Conservation (phyloP, 163 green algal species). For the Chlorella variabilis region DNA sequence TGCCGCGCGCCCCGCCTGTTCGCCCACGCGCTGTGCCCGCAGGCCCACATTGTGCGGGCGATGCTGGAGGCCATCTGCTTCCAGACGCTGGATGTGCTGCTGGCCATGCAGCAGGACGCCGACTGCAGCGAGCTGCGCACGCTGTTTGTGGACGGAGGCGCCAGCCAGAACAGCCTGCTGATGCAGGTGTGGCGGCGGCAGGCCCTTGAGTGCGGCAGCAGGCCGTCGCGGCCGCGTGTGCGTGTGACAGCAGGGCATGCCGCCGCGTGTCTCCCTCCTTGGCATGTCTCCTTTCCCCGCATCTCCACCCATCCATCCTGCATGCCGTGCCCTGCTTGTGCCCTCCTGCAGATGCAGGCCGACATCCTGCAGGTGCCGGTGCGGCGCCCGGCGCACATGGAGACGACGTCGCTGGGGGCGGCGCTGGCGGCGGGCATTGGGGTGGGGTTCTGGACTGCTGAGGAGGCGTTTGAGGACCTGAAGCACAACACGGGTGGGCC, state of each 20-base stretch:
- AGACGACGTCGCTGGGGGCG: constrained; percentile 93
- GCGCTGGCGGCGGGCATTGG: constrained; percentile 91
- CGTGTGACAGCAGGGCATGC: too few relatives aligned
- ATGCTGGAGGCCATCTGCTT: constrained; percentile 96
- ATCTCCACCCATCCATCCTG: background rate
- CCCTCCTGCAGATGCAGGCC: constrained; percentile 85
- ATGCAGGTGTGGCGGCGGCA: constrained; percentile 69
- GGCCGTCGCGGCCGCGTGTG: too few relatives aligned
- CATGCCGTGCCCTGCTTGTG: background rate
- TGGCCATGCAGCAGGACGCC: constrained; percentile 88
- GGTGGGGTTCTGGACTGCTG: constrained; percentile 80
- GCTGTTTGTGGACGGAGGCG: constrained; percentile 89
- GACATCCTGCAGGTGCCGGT: constrained; percentile 83
- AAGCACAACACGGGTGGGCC: constrained; percentile 26
- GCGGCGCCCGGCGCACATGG: constrained; percentile 80
- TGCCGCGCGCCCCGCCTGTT: too few relatives aligned
- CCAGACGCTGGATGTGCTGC: constrained; percentile 92
- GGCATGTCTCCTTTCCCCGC: too few relatives aligned
- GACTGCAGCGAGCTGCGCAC: constrained; percentile 47
- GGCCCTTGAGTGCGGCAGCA: background rate
- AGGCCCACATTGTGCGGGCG: constrained; percentile 85
- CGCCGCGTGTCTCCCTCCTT: too few relatives aligned
- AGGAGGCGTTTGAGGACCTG: constrained; percentile 59
- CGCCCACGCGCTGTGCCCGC: too few relatives aligned
- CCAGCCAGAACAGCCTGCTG: constrained; percentile 85